Evolutionary conservation across 352 stramenopile species (phyloP), one percentile per base, ranked within the genome.

Genomic region (Globisporangium acanthophoron): DNA sequence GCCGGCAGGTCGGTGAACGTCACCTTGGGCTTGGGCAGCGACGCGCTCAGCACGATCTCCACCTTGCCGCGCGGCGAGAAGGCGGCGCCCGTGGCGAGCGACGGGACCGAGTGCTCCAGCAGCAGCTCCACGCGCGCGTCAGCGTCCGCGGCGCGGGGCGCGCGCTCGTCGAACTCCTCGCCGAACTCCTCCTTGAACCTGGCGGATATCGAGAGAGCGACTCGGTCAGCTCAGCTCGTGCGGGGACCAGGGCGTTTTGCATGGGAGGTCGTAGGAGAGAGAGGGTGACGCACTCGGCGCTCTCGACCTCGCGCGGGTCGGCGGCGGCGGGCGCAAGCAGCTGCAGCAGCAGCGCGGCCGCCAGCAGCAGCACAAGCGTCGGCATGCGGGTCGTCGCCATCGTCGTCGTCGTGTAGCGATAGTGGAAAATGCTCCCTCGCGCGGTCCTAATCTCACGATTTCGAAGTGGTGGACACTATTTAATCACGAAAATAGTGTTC

Each of bases 161-260:
- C 52, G 47, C 70, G 73, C 56, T 83, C 74, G 24, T 83, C 74
- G n/a, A 83, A 85, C 24, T 87, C 74, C 50, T 87, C 76, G 33
- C 76, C 76, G 52, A 87, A 86, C 48, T 88, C 78, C 48, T 88
- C 78, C 52, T 78, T 76, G 56, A 84, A 73, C 67, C 80, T 90
- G 54, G 9, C 27, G 35, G 16, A 24, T n/a, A 50, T 20, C 37
- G 13, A 6, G 21, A 33, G 59, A 29, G 43, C 24, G 24, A 0
- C 24, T 27, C 3, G 24, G 24, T 27, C 24, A 27, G 24, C 24
- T 27, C 24, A 27, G 24, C 24, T 27, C 24, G 24, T 27, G 21
- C 1, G 24, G 24, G 24, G 24, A 27, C 24, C 24, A 15, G 3
- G 18, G 56, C 73, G 50, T 21, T 51, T 5, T 64, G 59, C 31